Evolutionary conservation across 2,329 filamentous ascomycete genomes (phyloP).

Genomic region (Botrytis aclada): DNA sequence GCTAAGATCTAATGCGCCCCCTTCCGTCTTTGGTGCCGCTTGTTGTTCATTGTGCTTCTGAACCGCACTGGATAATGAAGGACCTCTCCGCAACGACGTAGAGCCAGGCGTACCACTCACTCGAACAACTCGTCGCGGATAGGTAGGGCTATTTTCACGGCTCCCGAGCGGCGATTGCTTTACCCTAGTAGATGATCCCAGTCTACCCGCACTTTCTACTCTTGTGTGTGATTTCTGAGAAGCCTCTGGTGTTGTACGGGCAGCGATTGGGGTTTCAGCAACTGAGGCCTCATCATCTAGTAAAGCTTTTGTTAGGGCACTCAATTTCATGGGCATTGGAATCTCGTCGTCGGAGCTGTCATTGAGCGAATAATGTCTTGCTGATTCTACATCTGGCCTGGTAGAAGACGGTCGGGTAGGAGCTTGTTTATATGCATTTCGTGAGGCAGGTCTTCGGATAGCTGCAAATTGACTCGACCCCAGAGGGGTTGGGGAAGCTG

Average conservation of each 20-base stretch:
- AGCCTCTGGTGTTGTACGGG: constrained; percentile 26
- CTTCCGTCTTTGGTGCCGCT: constrained; percentile 25
- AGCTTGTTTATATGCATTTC: constrained; percentile 53
- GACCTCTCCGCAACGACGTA: constrained; percentile 30
- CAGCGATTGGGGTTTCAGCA: constrained; percentile 26
- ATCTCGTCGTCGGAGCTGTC: constrained; percentile 96
- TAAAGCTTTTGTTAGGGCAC: constrained; percentile 84
- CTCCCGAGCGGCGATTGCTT: constrained; percentile 22
- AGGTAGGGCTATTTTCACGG: constrained; percentile 31
- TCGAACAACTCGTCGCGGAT: constrained; percentile 35
- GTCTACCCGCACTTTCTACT: constrained; percentile 21
- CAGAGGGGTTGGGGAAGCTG: constrained; percentile 55
- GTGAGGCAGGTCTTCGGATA: constrained; percentile 50
- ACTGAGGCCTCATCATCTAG: constrained; percentile 56
- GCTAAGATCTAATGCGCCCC: constrained; percentile 35
- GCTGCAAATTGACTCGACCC: constrained; percentile 47
- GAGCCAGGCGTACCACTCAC: constrained; percentile 37
- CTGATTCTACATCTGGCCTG: constrained; percentile 27
- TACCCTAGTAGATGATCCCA: constrained; percentile 15
- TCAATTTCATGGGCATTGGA: constrained; percentile 84
- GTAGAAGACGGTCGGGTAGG: constrained; percentile 44
- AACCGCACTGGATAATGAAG: constrained; percentile 34
- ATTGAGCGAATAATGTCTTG: constrained; percentile 54
- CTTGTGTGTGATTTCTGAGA: constrained; percentile 24
- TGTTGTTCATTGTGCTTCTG: constrained; percentile 28